Base-by-base conservation (phyloP, 1,139 yeast genomes). In the Debaryomyces subglobosus region DNA sequence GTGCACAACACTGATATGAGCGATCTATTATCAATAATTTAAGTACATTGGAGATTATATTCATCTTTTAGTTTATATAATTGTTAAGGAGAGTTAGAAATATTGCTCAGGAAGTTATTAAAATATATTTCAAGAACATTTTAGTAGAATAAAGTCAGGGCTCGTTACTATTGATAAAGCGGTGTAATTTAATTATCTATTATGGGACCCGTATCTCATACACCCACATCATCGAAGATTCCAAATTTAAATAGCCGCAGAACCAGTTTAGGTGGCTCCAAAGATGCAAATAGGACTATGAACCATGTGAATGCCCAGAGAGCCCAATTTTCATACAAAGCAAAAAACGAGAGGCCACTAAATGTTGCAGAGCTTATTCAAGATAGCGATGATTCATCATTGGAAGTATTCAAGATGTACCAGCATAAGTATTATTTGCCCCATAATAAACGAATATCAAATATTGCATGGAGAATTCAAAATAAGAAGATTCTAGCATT, bases 401-500 rank as follows among this genome's bases (percentile, higher is more conserved):
- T 72, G 44, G 61, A 67, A 42, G 66, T 73, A 36, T 70, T 59
- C 58, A 70, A 72, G 55, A 74, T 75, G 79, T 76, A 76, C 56
- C 72, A 67, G 55, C 67, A 69, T 51, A 76, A 75, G 59, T 60
- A 59, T 48, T 74, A 72, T 54, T 60, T 76, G 48, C 81, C 81
- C 10, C 76, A 76, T 57, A 71, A 71, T 56, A 68, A 71, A 51
- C 61, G 81, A 43, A 74, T 76, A 23, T 65, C 74, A 39, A 76
- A 76, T 57, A 67, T 76, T 23, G 80, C 81, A 6, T 75, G 79
- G 79, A 61, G 81, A 49, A 74, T 76, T 48, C 78, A 75, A 46
- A 74, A 72, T 57, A 62, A 61, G 40, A 74, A 75, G 55, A 39
- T 64, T 43, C 39, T 69, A 42, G 49, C 50, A 2, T 37, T 39